Conservation (phyloP, 2,329 filamentous ascomycete species). For the Aspergillus viridinutans region DNA sequence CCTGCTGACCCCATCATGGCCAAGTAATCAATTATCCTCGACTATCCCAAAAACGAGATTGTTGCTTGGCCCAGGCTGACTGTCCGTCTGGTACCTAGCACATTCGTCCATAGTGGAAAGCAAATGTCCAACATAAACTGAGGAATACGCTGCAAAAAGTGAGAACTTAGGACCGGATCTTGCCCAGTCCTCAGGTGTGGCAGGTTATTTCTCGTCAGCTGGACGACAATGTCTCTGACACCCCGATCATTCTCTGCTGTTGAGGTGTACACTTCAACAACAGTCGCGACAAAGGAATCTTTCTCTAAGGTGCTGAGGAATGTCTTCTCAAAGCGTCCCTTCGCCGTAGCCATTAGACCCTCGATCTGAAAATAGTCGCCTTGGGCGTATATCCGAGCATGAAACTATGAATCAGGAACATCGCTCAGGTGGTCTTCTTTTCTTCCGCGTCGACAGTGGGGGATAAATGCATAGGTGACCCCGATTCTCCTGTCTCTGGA, state of each 20-base stretch:
- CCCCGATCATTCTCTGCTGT: neutral
- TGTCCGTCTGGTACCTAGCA: neutral
- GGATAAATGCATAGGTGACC: neutral
- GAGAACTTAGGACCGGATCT: neutral
- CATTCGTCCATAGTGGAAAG: neutral
- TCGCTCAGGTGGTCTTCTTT: neutral
- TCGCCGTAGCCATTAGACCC: neutral
- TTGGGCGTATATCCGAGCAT: neutral
- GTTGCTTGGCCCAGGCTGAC: no score
- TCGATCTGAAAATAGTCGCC: constrained; percentile 1
- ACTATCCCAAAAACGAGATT: no score
- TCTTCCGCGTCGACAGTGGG: neutral
- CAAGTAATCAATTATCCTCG: no score
- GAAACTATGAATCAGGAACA: neutral
- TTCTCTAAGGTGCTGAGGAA: neutral
- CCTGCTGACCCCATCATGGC: no score
- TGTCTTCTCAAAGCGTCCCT: neutral
- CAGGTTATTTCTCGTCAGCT: neutral
- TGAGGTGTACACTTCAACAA: neutral
- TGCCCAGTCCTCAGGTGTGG: neutral
- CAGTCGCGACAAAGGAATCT: neutral
- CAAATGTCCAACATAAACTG: neutral
- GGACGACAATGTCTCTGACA: neutral
- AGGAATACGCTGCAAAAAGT: neutral
- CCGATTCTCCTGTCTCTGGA: neutral